These are phyloP conservation scores for Pseudocercospora eumusae DNA, from an alignment of 2,329 filamentous ascomycete genomes.

Conservation along the genomic window DNA sequence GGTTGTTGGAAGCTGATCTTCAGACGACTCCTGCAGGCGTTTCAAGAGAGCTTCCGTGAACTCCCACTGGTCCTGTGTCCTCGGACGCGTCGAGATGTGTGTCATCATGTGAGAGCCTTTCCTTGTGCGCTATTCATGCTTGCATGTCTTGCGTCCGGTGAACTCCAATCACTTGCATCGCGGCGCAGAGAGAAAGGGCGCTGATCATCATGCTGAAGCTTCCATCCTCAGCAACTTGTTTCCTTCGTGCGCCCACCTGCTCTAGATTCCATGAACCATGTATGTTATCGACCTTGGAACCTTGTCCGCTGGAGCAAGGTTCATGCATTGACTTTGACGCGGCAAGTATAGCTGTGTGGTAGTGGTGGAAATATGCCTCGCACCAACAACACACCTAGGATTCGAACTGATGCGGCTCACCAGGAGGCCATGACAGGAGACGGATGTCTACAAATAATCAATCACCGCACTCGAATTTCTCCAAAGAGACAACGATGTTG, in stretches of 20 bases:
- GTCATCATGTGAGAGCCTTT: background rate
- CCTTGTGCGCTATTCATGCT: background rate
- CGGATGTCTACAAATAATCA: background rate
- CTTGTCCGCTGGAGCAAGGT: background rate
- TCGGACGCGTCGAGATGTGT: background rate
- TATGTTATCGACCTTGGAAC: background rate
- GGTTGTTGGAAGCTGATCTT: conserved; percentile 13
- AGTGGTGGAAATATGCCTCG: background rate
- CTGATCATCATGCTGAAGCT: background rate
- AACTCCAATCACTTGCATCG: background rate
- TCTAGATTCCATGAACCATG: conserved; percentile 9
- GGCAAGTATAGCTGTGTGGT: conserved; percentile 3
- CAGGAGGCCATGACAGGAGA: background rate
- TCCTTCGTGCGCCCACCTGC: background rate
- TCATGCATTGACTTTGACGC: background rate
- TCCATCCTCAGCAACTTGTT: background rate
- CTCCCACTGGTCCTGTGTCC: conserved; percentile 13
- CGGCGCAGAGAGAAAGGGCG: background rate
- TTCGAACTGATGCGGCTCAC: no score
- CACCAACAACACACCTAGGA: background rate
- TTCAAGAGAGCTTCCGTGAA: conserved; percentile 20
- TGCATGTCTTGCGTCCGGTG: background rate
- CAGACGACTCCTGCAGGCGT: conserved; percentile 12
- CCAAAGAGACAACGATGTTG: background rate
- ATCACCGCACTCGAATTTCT: background rate